Base-by-base conservation (phyloP, 257 asterid species). In the Gardenia jasminoides region DNA sequence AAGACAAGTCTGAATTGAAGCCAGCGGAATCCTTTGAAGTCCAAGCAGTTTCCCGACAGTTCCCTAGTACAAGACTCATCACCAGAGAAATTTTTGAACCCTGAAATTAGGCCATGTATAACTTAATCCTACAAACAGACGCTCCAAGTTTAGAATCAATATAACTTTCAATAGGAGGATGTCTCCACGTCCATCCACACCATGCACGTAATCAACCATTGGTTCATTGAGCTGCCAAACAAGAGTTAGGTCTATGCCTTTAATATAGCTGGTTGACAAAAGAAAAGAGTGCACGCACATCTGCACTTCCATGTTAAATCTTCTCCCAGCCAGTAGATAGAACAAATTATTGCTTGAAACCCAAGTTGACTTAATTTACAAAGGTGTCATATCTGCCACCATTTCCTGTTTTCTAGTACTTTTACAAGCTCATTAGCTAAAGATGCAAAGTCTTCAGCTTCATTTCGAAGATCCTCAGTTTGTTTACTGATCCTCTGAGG, bases 381-480 rank as follows among this genome's bases (percentile, higher is more conserved):
- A 46, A 13, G 15, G 66, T 33, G 26, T 83, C 83, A 94, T 75
- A 94, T 87, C 52, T 94, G 98, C 88, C 93, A 94, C 98, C 97
- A 92, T 80, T 94, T 94, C n/a, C 93, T 93, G 9, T 84, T 88
- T 82, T 92, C 98, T 97, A 94, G 92, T 70, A 87, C 94, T 87
- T 89, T 91, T 67, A 88, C 97, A 64, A 94, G 98, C 86, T 94
- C 98, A 52, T 92, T 88, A 66, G 98, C 94, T 86, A 94, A 84
- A 54, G 97, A 92, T 46, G 97, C 93, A 67, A 94, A 91, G 87
- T 94, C 97, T 84, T 94, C 94, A 13, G 98, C 98, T 78, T 90
- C 97, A 72, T 86, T 87, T 80, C 83, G 87, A 71, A 94, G 83
- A 79, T 92, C 98, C 78, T 90, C 98, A 43, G 98, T 90, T 83